Evolutionary conservation across 352 stramenopile species (phyloP).

Genomic region (Phytophthora pluvialis): DNA sequence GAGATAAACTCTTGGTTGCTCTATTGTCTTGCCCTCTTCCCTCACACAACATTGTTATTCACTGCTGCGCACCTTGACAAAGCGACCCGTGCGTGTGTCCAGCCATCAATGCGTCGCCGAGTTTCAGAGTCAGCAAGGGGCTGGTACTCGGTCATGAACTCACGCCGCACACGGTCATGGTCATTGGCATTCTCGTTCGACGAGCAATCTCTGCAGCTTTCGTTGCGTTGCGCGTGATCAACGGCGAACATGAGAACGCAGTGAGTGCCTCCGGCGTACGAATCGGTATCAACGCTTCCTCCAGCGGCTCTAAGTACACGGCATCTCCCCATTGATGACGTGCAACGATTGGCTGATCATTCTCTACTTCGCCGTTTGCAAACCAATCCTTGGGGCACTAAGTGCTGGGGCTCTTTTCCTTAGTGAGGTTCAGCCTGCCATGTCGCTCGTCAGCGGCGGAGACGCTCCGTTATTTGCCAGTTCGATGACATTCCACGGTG

Average conservation of each 20-base stretch:
- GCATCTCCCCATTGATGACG: no score
- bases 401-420: no score
- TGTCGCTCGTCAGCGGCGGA: no score
- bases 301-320: constrained; percentile 76
- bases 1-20: constrained; percentile 13
- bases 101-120: constrained; percentile 69
- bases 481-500: no score
- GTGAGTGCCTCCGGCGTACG: constrained; percentile 56
- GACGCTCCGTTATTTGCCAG: no score
- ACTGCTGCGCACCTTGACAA: constrained; percentile 12
- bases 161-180: constrained; percentile 78
- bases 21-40: constrained; percentile 22
- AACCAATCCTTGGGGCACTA: no score
- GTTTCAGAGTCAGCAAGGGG: constrained; percentile 60
- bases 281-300: constrained; percentile 70
- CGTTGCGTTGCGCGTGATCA: constrained; percentile 86
- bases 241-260: constrained; percentile 68
- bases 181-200: constrained; percentile 79
- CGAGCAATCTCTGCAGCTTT: constrained; percentile 84
- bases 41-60: not conserved
- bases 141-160: constrained; percentile 91
- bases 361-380: no score
- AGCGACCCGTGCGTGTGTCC: constrained; percentile 84
- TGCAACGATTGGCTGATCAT: no score
- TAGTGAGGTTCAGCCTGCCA: no score